These are phyloP conservation scores for Malus fusca DNA, from an alignment of 306 rosid species.

Conservation along the genomic window DNA sequence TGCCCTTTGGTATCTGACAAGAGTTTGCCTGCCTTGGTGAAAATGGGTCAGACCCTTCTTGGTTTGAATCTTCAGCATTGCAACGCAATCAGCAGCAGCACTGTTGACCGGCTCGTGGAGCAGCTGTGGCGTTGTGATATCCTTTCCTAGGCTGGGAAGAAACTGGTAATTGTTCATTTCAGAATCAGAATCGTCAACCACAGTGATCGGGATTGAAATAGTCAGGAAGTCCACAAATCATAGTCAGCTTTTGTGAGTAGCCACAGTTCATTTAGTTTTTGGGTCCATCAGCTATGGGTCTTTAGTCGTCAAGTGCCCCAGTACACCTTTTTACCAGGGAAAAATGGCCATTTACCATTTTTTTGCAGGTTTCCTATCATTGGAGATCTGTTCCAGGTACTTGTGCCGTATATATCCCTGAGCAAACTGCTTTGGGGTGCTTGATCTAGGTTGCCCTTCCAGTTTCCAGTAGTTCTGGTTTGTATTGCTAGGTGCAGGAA, in stretches of 20 bases:
- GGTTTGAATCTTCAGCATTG: constrained; percentile 78
- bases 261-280: constrained; percentile 45
- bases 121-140: constrained; percentile 74
- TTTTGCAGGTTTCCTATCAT: constrained; percentile 60
- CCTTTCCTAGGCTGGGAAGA: constrained; percentile 43
- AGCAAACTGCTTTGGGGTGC: constrained; percentile 41
- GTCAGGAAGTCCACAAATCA: constrained; percentile 26
- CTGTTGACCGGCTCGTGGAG: constrained; percentile 45
- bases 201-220: constrained; percentile 6
- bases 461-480: constrained; percentile 10
- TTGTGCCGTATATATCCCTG: constrained; percentile 53
- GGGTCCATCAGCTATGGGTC: constrained; percentile 73
- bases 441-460: constrained; percentile 34
- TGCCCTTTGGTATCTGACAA: constrained; percentile 54
- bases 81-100: constrained; percentile 49
- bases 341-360: constrained; percentile 34
- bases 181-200: constrained; percentile 3
- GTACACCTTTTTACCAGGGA: constrained; percentile 59
- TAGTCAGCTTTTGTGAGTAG: constrained; percentile 38
- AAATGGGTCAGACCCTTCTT: constrained; percentile 51
- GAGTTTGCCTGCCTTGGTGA: constrained; percentile 48
- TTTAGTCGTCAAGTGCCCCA: constrained; percentile 37
- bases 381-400: constrained; percentile 48
- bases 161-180: constrained; percentile 3
- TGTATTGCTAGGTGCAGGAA: constrained; percentile 38